Base-by-base conservation (phyloP, 331 rosid genomes). In the Telfairia occidentalis region DNA sequence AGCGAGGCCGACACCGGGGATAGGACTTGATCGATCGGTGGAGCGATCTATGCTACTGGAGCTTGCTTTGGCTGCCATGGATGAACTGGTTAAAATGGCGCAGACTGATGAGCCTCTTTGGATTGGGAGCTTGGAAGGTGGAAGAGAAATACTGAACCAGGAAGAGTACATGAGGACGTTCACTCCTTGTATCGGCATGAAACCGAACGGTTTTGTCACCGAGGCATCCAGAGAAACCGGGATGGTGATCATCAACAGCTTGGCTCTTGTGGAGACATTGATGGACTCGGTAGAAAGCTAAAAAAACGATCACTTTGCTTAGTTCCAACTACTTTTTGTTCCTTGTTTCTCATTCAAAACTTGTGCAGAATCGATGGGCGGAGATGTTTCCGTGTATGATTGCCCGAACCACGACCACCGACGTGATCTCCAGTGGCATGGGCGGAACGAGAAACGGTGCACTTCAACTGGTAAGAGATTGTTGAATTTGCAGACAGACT, bases 61-160 rank as follows among this genome's bases (percentile, higher is more conserved):
- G 86, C 97, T 95, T 6, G 97, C 99, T 26, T 85, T 95, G 84
- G 82, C 90, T 3, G 97, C 99, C 65, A 95, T 90, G 99, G 99
- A 92, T 61, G 99, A 95, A 72, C 59, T 95, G 67, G 87, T 95
- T 23, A 90, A 92, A 77, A 82, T 92, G 89, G 97, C 92, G 13
- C 97, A 92, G 63, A 84, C 85, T 2, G 92, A 87, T 1, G 97
- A 89, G 9, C 96, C 99, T 2, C 92, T 95, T 61, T 95, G 99
- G 98, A 71, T 88, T 8, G 89, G 87, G 45, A 80, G 84, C 58
- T 77, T 83, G 53, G 96, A 91, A 76, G 85, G 95, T 9, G 96
- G 89, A 50, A 92, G 93, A 43, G 89, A 87, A 59, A 77, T 90
- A 16, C 54, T 95, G 60, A 95, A 92, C 81, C 87, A 63, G 21